A percentile compares a stretch with the other conserved stretches of the same genome.
phyloP scores from a whole-genome alignment of 306 rosid genomes.

The Cercis canadensis region DNA sequence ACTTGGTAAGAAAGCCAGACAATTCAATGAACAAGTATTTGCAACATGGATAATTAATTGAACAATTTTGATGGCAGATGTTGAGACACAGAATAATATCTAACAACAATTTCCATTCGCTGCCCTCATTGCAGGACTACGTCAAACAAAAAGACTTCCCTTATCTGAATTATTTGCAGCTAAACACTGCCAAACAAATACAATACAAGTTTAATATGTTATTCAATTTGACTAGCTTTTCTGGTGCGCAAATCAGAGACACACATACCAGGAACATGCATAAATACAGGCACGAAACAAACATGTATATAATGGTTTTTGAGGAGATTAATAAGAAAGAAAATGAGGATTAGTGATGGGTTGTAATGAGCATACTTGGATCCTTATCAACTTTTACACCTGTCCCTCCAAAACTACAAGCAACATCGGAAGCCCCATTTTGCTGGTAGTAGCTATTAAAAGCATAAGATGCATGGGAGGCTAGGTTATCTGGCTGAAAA shows the following conservation, averaged over 20 bases:
- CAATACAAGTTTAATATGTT: too few species aligned
- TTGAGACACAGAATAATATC: neutral
- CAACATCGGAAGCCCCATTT: slow-evolving; percentile 89
- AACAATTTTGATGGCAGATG: neutral
- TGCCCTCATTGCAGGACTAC: neutral
- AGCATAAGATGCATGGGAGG: slow-evolving; percentile 88
- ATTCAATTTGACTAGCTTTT: too few species aligned
- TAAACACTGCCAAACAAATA: neutral
- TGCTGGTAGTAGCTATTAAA: slow-evolving; percentile 92
- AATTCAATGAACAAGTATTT: neutral
- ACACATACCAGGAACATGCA: neutral
- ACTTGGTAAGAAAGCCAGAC: neutral
- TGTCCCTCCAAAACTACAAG: slow-evolving; percentile 91
- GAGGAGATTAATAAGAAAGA: too few species aligned
- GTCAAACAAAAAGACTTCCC: neutral
- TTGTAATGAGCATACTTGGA: slow-evolving; percentile 76
- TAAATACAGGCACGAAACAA: too few species aligned
- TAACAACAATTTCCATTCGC: slow-evolving; percentile 1
- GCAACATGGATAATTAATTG: neutral
- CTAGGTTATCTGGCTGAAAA: slow-evolving; percentile 84
- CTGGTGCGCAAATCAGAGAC: too few species aligned
- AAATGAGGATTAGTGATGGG: neutral
- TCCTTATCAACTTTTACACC: slow-evolving; percentile 85
- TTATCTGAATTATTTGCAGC: neutral
- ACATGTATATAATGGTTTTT: too few species aligned